Evolutionary conservation across 176 grass and related monocot genomes (phyloP), one percentile per base, ranked within the genome.

Genomic region (Pharus latifolius): DNA sequence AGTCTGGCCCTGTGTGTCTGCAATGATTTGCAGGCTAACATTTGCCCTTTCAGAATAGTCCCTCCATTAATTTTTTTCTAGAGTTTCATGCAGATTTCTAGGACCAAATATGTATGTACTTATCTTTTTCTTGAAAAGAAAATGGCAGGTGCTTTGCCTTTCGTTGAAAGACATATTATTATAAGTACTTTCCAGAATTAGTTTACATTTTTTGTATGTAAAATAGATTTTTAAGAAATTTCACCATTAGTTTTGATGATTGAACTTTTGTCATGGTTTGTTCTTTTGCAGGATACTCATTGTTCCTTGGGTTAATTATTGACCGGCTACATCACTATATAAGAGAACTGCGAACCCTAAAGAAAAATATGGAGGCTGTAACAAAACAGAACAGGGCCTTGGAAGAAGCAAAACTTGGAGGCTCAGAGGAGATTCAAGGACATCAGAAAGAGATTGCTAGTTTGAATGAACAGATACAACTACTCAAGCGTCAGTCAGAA

Each of bases 271-370:
- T 8, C 0, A 10, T 58, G 35, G 59, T 37, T 75, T 56, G n/a
- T 23, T 74, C 33, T 74, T 70, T 78, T 85, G 55, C 84, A 91
- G 91, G 81, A 77, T 91, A 91, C 66, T 82, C 66, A 29, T 70
- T 96, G 33, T 96, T 96, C 71, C 84, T 96, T 74, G 81, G 78
- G 35, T 51, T 96, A 69, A 63, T 91, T 63, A 88, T 88, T 57
- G 91, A 96, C 35, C 65, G 91, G 15, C 65, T 91, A 26, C 91
- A 96, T 77, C 87, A 91, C 72, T 88, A 96, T 58, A 85, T 88
- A 19, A 91, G 87, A 82, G 84, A 91, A 63, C 59, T 82, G 23
- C 66, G 87, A n/a, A 42, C 30, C 5, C 62, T 85, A 49, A 87
- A 77, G 64, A 96, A 96, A 84, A 85, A 59, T 49, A 85, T 80